phyloP scores from a whole-genome alignment of 306 rosid species.

The Rosa chinensis region DNA sequence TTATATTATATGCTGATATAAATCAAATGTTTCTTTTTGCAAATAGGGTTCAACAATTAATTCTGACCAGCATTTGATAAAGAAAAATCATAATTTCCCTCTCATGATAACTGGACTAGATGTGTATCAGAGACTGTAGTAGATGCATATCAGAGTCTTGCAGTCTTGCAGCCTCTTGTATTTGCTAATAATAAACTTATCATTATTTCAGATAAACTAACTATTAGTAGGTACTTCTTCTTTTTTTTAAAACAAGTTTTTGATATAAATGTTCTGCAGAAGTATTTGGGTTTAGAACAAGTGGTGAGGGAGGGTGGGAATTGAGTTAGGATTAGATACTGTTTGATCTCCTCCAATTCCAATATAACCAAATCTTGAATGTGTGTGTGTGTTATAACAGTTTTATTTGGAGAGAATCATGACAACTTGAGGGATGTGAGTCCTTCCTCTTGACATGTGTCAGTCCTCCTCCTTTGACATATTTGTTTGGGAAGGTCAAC shows the following conservation, averaged over 20 bases:
- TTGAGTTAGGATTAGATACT: background rate
- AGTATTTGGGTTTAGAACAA: background rate
- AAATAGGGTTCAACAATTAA: background rate
- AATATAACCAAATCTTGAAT: too few species aligned
- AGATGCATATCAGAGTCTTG: background rate
- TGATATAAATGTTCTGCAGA: background rate
- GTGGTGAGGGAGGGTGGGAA: background rate
- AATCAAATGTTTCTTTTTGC: background rate
- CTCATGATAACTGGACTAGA: background rate
- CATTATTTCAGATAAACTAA: background rate
- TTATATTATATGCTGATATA: background rate
- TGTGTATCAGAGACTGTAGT: background rate
- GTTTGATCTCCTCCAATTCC: background rate
- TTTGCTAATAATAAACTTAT: background rate
- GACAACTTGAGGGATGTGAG: background rate
- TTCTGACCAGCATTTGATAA: background rate
- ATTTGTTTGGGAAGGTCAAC: background rate
- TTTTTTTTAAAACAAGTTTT: background rate
- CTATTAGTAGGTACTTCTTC: background rate
- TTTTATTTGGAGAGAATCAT: background rate
- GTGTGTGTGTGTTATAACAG: background rate
- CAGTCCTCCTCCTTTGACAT: background rate
- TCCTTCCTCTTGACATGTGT: background rate
- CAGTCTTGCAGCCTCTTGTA: background rate
- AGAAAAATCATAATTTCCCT: background rate